These are phyloP conservation scores for Fraxinus ornus DNA, from an alignment of 305 asterid species.

Conservation along the genomic window DNA sequence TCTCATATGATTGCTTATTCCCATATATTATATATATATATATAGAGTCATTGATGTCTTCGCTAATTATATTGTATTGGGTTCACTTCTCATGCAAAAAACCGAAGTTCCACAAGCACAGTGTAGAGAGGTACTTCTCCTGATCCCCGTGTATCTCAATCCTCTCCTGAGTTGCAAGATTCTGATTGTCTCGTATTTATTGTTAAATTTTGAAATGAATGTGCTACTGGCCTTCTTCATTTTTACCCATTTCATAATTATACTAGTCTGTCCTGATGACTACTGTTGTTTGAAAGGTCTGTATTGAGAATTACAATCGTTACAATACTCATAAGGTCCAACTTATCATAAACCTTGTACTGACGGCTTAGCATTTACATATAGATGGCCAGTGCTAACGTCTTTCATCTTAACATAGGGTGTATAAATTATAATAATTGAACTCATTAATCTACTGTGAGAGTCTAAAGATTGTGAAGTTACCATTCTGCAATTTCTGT, in stretches of 20 bases:
- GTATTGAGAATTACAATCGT: not conserved
- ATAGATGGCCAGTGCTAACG: not conserved
- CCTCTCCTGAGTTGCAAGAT: not conserved
- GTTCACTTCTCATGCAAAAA: constrained; percentile 28
- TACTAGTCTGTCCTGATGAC: not conserved
- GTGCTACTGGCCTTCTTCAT: not conserved
- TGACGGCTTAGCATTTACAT: not conserved
- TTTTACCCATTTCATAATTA: not conserved
- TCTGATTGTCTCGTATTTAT: not conserved
- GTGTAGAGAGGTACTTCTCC: constrained; percentile 3
- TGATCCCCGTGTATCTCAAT: not conserved
- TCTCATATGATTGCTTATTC: not conserved
- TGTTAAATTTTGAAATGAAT: not conserved
- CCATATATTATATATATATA: not conserved
- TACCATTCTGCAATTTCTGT: constrained; percentile 3
- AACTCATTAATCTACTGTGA: not conserved
- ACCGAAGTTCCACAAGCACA: not conserved
- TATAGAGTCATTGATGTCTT: not conserved
- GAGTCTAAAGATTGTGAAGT: not conserved
- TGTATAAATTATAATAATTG: not conserved
- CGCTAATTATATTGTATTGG: not conserved
- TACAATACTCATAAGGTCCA: not conserved
- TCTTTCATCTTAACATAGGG: not conserved
- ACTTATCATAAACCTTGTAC: not conserved
- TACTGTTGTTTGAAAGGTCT: not conserved